Evolutionary conservation across 176 grass and related monocot genomes (phyloP).

Genomic region (Oryza brachyantha): DNA sequence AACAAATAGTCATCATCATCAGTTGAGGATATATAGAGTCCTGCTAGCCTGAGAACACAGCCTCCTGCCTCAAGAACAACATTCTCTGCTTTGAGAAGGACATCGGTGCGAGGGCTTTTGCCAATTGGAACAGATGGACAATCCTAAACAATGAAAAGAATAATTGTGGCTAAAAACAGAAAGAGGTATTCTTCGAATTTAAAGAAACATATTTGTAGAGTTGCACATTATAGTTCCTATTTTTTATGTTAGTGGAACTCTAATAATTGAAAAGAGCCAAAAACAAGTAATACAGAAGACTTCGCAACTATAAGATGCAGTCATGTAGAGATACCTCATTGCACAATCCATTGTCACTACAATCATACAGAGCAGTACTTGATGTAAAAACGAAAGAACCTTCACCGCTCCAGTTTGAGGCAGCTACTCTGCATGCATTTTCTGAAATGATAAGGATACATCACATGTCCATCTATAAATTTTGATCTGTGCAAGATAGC

Average conservation of each 20-base stretch:
- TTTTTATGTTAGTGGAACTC: neutral
- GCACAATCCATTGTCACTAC: constrained; percentile 66
- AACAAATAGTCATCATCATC: neutral
- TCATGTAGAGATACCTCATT: constrained; percentile 53
- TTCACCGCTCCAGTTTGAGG: constrained; percentile 88
- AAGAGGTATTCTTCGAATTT: neutral
- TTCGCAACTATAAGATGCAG: neutral
- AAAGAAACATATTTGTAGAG: constrained; percentile 7
- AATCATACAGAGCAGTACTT: constrained; percentile 76
- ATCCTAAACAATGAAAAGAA: constrained; percentile 41
- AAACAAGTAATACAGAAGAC: neutral
- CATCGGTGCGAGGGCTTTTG: constrained; percentile 77
- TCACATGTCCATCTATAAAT: constrained; percentile 24
- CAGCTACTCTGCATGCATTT: constrained; percentile 58
- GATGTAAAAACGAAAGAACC: constrained; percentile 94
- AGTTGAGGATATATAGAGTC: constrained; percentile 90
- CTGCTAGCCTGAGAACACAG: constrained; percentile 86
- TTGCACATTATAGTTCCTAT: neutral
- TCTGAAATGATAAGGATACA: constrained; percentile 28
- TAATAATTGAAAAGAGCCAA: neutral
- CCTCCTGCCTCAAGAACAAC: constrained; percentile 68
- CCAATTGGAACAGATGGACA: constrained; percentile 72
- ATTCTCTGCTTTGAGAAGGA: constrained; percentile 84
- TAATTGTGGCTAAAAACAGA: neutral
- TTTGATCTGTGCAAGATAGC: neutral